These are phyloP conservation scores for Aleurites moluccanus DNA, from an alignment of 441 rosid species.

Conservation along the genomic window DNA sequence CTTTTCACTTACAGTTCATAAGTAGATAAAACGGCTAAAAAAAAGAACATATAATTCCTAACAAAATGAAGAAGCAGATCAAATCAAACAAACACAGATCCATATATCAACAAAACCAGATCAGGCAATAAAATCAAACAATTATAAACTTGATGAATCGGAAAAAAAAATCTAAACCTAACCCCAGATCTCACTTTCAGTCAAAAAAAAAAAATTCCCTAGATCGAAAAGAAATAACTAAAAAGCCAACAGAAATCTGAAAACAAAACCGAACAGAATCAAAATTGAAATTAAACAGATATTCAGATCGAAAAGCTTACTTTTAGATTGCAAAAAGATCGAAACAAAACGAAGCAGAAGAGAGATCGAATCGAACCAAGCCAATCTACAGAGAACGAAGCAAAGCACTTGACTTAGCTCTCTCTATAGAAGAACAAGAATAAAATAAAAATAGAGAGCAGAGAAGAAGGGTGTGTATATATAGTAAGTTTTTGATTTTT, in stretches of 20 bases:
- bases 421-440: neutral
- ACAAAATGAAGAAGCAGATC: neutral
- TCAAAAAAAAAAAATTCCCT: neutral
- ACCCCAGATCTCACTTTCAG: conserved; percentile 23
- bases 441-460: neutral
- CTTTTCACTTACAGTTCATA: neutral
- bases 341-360: conserved; percentile 29
- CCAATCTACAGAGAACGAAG: neutral
- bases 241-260: neutral
- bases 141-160: neutral
- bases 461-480: neutral
- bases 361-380: neutral
- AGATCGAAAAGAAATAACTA: conserved; percentile 15
- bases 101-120: conserved; percentile 12
- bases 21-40: neutral
- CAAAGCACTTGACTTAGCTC: neutral
- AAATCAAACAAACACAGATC: conserved; percentile 24
- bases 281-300: neutral
- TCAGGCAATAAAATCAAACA: conserved; percentile 19
- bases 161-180: neutral
- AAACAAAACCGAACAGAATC: neutral
- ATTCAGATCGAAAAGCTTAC: neutral
- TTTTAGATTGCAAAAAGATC: neutral
- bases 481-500: conserved; percentile 11
- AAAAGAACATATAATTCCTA: neutral